Conservation (phyloP, 1,284 basidiomycete genomes). For the Boletus sp. region DNA sequence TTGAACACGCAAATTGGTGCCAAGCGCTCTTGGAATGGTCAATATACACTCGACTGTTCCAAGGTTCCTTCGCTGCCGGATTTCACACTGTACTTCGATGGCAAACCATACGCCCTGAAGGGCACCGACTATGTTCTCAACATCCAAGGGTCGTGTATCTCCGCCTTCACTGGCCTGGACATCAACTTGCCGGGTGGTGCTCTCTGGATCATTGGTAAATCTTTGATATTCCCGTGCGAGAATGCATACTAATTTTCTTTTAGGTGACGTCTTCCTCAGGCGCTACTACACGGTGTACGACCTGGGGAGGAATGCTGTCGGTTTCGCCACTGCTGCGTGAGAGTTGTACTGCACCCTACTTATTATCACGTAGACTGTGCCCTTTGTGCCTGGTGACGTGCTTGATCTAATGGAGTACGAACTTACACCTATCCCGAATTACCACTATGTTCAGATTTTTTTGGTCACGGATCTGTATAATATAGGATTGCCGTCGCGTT, state of each 20-base stretch:
- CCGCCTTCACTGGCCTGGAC: slow-evolving; percentile 90
- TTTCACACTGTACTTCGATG: slow-evolving; percentile 80
- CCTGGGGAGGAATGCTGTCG: slow-evolving; percentile 79
- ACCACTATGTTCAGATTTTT: neutral
- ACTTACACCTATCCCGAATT: neutral
- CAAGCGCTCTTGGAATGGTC: slow-evolving; percentile 89
- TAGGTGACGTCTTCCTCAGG: slow-evolving; percentile 82
- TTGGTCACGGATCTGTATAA: neutral
- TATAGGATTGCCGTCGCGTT: neutral
- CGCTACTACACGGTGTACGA: slow-evolving; percentile 96
- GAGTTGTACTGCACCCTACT: neutral
- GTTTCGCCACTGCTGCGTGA: slow-evolving; percentile 58
- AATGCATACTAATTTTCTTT: slow-evolving; percentile 11
- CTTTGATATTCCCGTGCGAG: slow-evolving; percentile 4
- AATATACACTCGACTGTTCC: slow-evolving; percentile 89
- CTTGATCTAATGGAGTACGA: slow-evolving; percentile 12
- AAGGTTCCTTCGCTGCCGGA: slow-evolving; percentile 84
- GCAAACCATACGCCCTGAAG: slow-evolving; percentile 77
- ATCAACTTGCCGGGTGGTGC: slow-evolving; percentile 84
- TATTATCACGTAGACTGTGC: slow-evolving; percentile 8
- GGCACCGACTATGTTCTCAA: slow-evolving; percentile 88
- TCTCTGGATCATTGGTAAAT: slow-evolving; percentile 91
- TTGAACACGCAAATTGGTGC: slow-evolving; percentile 95
- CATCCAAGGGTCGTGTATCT: slow-evolving; percentile 89
- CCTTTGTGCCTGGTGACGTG: slow-evolving; percentile 3